A percentile compares a stretch with the other conserved stretches of the same genome.
Conservation (phyloP, 306 rosid genomes). For the Rubus parviflorus region DNA sequence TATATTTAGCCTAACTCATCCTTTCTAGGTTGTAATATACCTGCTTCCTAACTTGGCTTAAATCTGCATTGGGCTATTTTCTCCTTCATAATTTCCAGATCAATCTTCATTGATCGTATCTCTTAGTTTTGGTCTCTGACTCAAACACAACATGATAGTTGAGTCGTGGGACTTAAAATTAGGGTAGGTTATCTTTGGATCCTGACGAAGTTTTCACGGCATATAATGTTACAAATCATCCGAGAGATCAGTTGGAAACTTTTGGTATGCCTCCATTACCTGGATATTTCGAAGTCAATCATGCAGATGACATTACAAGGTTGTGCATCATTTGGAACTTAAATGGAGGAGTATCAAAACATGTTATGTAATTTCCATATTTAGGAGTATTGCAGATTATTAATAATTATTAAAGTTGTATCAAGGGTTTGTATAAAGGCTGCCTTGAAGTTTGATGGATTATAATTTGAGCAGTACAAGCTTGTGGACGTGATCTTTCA, state of each 20-base stretch:
- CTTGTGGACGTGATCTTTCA: too few species aligned
- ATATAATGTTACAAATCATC: too few species aligned
- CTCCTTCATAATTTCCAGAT: neutral
- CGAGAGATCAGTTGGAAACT: neutral
- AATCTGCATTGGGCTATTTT: neutral
- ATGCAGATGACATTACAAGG: neutral
- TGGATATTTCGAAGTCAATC: neutral
- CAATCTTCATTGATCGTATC: neutral
- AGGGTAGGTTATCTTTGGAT: neutral
- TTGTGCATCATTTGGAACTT: neutral
- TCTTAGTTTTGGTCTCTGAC: neutral
- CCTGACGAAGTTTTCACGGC: too few species aligned
- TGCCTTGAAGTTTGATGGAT: neutral
- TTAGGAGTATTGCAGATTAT: neutral
- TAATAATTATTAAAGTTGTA: neutral
- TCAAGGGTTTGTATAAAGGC: neutral
- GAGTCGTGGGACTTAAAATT: neutral
- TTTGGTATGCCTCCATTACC: neutral
- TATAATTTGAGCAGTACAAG: too few species aligned
- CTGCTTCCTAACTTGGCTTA: neutral
- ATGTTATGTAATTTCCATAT: neutral
- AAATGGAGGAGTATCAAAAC: neutral
- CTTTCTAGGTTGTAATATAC: neutral
- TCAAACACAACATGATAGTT: neutral
- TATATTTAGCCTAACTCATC: neutral